Conservation (phyloP, 1,284 basidiomycete genomes). For the Naganishia sp. region DNA sequence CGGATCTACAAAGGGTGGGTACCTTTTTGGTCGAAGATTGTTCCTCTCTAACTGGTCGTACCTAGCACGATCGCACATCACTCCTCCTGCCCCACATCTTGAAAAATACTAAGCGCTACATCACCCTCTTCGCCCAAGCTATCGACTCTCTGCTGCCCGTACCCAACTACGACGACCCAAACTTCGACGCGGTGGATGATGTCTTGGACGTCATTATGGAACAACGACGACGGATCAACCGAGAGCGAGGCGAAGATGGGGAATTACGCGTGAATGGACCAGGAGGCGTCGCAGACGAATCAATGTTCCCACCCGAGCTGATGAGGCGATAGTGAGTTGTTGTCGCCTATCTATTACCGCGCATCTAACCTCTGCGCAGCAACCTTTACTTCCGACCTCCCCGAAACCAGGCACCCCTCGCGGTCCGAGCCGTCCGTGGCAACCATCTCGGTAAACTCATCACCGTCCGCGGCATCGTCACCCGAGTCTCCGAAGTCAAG, state of each 20-base stretch:
- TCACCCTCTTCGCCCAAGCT: slow-evolving; percentile 84
- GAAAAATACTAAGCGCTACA: slow-evolving; percentile 86
- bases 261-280: slow-evolving; percentile 43
- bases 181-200: slow-evolving; percentile 64
- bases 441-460: slow-evolving; percentile 85
- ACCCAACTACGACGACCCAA: slow-evolving; percentile 71
- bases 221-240: slow-evolving; percentile 85
- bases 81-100: slow-evolving; percentile 74
- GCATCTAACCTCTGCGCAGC: slow-evolving; percentile 56
- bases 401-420: slow-evolving; percentile 66
- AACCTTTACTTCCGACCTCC: slow-evolving; percentile 92
- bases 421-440: slow-evolving; percentile 88
- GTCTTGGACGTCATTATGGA: slow-evolving; percentile 93
- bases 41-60: slow-evolving; percentile 15
- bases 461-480: slow-evolving; percentile 96
- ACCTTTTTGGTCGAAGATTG: not conserved
- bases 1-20: slow-evolving; percentile 51
- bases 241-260: slow-evolving; percentile 63
- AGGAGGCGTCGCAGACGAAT: slow-evolving; percentile 41
- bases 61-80: slow-evolving; percentile 60
- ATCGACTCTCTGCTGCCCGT: slow-evolving; percentile 84
- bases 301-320: slow-evolving; percentile 80
- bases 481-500: slow-evolving; percentile 97
- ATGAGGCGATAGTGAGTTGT: slow-evolving; percentile 86
- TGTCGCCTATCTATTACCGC: not conserved